Evolutionary conservation across 306 rosid species (phyloP), one percentile per base, ranked within the genome.

Genomic region (Amphicarpaea edgeworthii): DNA sequence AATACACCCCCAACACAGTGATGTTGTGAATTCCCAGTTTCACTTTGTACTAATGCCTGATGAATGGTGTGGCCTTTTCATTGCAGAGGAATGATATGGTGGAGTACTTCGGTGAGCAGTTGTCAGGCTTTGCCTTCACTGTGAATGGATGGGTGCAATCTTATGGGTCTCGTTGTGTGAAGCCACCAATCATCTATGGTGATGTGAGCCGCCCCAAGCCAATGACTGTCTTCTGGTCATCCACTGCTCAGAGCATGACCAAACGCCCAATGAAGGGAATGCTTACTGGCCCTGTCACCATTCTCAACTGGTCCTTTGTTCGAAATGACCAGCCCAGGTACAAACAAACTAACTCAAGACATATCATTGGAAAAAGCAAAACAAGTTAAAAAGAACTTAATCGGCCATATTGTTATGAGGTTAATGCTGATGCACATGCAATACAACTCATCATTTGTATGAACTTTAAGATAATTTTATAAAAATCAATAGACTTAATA

Each of bases 241-340:
- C 97, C 2, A 28, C 57, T 14, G 98, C 96, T 73, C 98, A 93
- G 70, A 83, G 91, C 76, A 83, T 88, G 90, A 93, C 97, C 6
- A 83, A 85, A 62, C 89, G 93, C 67, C 96, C 97, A 73, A 92
- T 92, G 97, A 92, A 92, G 89, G 97, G 96, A 79, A 92, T 92
- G 97, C 97, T 92, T 77, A 92, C 97, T 0, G 97, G 97, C 72
- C 97, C 97, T 2, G 97, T 92, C 37, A 92, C 97, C 83, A 92
- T 92, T 82, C 96, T 92, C 75, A 92, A 92, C 87, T 92, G 97
- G 97, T 92, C 97, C 30, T 92, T 92, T 64, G 97, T 92, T 16
- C 72, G 97, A 16, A 88, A 88, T 80, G 97, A 92, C 81, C 97
- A 92, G 26, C 97, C 93, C 0, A 88, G 92, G 96, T 90, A 82